Conservation (phyloP, 768 basidiomycete species). For the Exsudoporus frostii region DNA sequence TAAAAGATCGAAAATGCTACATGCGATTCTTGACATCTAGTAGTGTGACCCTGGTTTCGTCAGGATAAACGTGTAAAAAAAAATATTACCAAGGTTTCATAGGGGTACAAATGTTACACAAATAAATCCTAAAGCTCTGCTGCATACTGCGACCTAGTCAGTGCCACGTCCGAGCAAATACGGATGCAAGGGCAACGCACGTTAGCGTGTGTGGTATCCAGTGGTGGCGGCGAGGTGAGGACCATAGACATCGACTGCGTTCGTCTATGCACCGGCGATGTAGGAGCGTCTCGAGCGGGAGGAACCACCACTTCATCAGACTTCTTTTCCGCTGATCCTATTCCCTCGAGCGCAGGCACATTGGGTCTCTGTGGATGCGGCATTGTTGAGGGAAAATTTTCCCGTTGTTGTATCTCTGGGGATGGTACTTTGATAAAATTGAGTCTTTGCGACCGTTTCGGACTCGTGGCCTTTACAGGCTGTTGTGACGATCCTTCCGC, state of each 20-base stretch:
- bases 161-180: neutral
- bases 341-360: neutral
- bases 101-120: neutral
- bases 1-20: slow-evolving; percentile 18
- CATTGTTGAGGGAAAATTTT: neutral
- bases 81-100: slow-evolving; percentile 7
- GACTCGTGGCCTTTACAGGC: neutral
- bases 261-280: slow-evolving; percentile 22
- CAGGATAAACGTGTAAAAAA: neutral
- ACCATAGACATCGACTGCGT: slow-evolving; percentile 29
- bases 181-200: slow-evolving; percentile 6
- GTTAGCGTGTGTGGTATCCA: slow-evolving; percentile 9
- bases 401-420: neutral
- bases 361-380: neutral
- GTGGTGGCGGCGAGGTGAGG: slow-evolving; percentile 11
- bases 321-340: neutral
- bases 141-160: slow-evolving; percentile 19
- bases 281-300: neutral
- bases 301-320: neutral
- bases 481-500: neutral
- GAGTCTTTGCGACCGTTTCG: slow-evolving; percentile 8
- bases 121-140: slow-evolving; percentile 21
- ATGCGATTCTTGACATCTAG: slow-evolving; percentile 6
- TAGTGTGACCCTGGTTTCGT: neutral
- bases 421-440: slow-evolving; percentile 4